Base-by-base conservation (phyloP, 805 yeast species). In the Zygotorulaspora sp. region DNA sequence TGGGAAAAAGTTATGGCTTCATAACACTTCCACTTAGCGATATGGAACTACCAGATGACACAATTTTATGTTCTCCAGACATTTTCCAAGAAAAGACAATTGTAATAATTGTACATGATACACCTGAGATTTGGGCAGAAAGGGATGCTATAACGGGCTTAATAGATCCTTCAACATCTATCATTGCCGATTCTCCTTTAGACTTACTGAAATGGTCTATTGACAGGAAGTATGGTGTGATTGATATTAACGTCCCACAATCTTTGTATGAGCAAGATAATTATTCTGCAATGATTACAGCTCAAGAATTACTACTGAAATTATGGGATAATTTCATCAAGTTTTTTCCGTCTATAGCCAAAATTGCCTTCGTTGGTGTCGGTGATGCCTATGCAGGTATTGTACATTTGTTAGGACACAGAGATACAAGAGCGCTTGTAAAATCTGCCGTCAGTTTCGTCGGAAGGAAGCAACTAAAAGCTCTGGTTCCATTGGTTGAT, bases 261-360 rank as follows among this genome's bases (percentile, higher is more conserved):
- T 48, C 61, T 2, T 44, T 55, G 2, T 50, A 51, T 8, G 74
- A 71, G 28, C 78, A 74, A 35, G 68, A 68, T 26, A 65, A 68
- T 32, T 80, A 80, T 55, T 78, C 79, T 44, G 77, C 83, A 22
- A 69, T 75, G 20, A 75, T 76, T 8, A 72, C 81, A 13, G 72
- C 92, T 1, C 95, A 87, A 57, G 96, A 88, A 52, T 69, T 83
- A 1, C 55, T 87, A 30, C 60, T 84, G 8, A 83, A 83, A 56
- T 53, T 92, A 12, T 92, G 97, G 96, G 97, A 90, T 58, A 85
- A 88, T 57, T 87, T 85, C 54, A 65, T 92, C 36, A 78, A 82
- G 43, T 85, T 81, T 56, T 84, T 88, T 49, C 54, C 57, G 25
- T 74, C 75, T 36, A 76, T 84, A 30, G 67, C 76, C 30, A 84